These are phyloP conservation scores for Colletotrichum sp. DNA, from an alignment of 2,329 filamentous ascomycete genomes.

Conservation along the genomic window DNA sequence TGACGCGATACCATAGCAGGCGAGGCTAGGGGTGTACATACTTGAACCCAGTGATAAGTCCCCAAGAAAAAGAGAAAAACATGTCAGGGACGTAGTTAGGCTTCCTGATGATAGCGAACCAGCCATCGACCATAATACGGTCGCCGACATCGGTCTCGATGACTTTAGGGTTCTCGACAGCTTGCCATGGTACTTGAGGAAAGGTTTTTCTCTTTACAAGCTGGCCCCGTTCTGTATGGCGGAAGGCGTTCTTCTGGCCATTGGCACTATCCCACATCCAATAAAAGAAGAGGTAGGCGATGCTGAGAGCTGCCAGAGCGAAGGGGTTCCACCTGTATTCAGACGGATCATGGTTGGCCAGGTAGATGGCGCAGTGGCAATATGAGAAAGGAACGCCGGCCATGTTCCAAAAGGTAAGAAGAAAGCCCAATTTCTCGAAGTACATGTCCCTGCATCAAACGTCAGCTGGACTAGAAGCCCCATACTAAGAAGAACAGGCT, in stretches of 20 bases:
- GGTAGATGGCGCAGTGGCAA: constrained; percentile 83
- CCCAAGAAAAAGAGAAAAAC: constrained; percentile 57
- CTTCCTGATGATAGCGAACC: constrained; percentile 68
- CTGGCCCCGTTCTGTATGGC: constrained; percentile 71
- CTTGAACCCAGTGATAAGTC: constrained; percentile 56
- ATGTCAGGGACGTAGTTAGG: constrained; percentile 55
- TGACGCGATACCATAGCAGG: neutral
- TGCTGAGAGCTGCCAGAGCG: constrained; percentile 51
- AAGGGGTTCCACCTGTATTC: constrained; percentile 71
- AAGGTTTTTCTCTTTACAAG: constrained; percentile 72
- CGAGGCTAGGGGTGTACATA: constrained; percentile 22
- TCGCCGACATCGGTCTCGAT: constrained; percentile 74
- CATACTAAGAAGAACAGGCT: neutral
- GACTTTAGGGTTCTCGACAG: constrained; percentile 72
- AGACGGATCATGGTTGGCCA: constrained; percentile 75
- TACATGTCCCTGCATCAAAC: constrained; percentile 73
- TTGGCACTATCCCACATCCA: constrained; percentile 87
- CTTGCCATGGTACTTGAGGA: constrained; percentile 81
- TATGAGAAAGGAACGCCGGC: constrained; percentile 82
- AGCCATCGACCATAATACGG: constrained; percentile 68
- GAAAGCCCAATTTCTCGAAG: constrained; percentile 88
- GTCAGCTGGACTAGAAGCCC: neutral
- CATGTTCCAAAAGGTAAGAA: constrained; percentile 90
- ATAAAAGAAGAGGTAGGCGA: constrained; percentile 75
- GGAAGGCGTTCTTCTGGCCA: constrained; percentile 85